A percentile compares a stretch with the other conserved stretches of the same genome.
Conservation (phyloP, 192 early-diverging fungal genomes). For the Piromyces finnis region DNA sequence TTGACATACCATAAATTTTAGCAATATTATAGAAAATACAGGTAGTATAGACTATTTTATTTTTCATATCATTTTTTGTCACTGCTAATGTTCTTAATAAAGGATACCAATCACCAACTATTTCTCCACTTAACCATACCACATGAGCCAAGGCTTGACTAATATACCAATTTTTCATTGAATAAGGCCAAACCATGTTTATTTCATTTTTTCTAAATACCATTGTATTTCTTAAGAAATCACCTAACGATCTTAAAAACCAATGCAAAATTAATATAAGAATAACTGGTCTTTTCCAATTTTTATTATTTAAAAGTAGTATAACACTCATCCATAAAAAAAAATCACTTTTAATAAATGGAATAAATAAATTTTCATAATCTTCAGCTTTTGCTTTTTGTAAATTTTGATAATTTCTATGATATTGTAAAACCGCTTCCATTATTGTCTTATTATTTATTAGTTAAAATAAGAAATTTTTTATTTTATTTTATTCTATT, state of each 20-base stretch:
- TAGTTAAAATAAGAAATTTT: too few relatives aligned
- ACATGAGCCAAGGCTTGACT: neutral
- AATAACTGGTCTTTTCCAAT: neutral
- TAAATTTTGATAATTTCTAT: too few relatives aligned
- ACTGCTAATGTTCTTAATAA: neutral
- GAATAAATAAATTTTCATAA: too few relatives aligned
- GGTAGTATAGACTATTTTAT: neutral
- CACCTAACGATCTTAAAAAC: neutral
- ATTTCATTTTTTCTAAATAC: neutral
- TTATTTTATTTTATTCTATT: too few relatives aligned
- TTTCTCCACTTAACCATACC: neutral
- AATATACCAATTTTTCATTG: neutral
- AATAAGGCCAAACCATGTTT: neutral
- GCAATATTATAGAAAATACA: neutral
- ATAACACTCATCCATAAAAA: neutral
- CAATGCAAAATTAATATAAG: neutral
- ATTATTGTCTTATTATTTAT: too few relatives aligned
- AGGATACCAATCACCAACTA: neutral
- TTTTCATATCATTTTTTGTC: neutral
- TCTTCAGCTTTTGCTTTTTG: too few relatives aligned
- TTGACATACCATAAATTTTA: neutral
- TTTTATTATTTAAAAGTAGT: neutral
- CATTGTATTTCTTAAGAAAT: neutral
- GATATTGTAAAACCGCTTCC: too few relatives aligned
- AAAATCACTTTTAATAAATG: neutral